Percentiles rank a stretch among this genome's conserved stretches.
Conservation (phyloP, 257 asterid species). For the Solanum clarkiae region DNA sequence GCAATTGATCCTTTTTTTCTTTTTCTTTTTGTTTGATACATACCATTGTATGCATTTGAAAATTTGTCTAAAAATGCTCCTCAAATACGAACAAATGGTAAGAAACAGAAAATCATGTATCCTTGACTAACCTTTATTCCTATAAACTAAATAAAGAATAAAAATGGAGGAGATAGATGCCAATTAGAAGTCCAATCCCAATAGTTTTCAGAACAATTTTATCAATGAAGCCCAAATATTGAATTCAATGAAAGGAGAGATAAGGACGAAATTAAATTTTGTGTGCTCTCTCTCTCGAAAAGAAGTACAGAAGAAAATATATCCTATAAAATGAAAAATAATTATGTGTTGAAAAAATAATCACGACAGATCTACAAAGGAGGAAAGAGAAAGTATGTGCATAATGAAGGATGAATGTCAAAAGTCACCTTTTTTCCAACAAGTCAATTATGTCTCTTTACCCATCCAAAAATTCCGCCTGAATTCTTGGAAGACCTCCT, state of each 20-base stretch:
- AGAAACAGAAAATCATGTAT: background rate
- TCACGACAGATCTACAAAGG: background rate
- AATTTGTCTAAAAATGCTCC: background rate
- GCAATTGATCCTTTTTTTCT: background rate
- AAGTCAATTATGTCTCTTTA: background rate
- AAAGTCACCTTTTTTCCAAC: background rate
- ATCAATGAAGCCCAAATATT: background rate
- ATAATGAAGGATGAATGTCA: background rate
- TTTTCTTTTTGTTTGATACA: background rate
- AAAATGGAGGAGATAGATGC: background rate
- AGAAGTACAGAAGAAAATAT: background rate
- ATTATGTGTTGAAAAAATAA: background rate
- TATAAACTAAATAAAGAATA: background rate
- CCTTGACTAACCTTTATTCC: background rate
- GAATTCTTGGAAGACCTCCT: conserved; percentile 2
- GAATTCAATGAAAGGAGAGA: conserved; percentile 2
- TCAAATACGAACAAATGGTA: background rate
- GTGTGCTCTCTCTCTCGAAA: background rate
- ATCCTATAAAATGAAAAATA: background rate
- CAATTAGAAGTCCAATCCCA: conserved; percentile 2
- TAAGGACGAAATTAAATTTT: conserved; percentile 6
- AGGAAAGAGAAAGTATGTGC: background rate
- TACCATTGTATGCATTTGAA: background rate
- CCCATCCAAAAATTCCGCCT: conserved; percentile 20
- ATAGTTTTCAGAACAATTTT: background rate